A percentile compares a stretch with the other conserved stretches of the same genome.
Conservation (phyloP, 73 alveolate species). For the Tetrahymena borealis region DNA sequence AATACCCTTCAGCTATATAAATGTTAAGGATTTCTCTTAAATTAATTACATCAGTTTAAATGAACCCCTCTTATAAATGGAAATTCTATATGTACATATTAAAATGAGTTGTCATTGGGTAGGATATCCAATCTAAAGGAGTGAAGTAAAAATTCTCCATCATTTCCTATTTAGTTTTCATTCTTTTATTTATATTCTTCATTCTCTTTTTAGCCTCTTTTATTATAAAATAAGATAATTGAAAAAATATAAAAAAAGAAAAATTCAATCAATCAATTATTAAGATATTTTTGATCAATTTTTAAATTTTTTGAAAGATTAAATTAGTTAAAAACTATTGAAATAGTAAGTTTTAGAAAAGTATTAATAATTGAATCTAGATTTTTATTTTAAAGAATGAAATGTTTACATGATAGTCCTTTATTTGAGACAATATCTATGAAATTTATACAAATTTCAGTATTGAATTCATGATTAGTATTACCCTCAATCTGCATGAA, state of each 20-base stretch:
- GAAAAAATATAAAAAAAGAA: no score
- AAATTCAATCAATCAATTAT: neutral
- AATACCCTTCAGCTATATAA: conserved; percentile 39
- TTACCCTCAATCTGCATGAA: neutral
- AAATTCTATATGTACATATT: neutral
- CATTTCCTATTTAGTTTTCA: neutral
- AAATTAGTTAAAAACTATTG: no score
- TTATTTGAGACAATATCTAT: neutral
- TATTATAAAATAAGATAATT: no score
- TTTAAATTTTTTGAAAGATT: no score
- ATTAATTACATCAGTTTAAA: neutral
- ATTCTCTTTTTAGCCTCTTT: neutral
- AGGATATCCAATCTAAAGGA: neutral
- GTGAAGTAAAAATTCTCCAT: neutral
- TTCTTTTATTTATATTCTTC: neutral
- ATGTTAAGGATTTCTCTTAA: conserved; percentile 29
- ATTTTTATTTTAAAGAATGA: neutral
- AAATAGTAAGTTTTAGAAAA: neutral
- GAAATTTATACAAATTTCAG: neutral
- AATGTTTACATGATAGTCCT: neutral
- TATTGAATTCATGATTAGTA: neutral
- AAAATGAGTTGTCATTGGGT: neutral
- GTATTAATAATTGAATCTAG: no score
- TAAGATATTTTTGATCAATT: neutral
- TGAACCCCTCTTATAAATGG: neutral